Evolutionary conservation across 2,329 filamentous ascomycete genomes (phyloP).

Genomic region (Rachicladosporium sp.): DNA sequence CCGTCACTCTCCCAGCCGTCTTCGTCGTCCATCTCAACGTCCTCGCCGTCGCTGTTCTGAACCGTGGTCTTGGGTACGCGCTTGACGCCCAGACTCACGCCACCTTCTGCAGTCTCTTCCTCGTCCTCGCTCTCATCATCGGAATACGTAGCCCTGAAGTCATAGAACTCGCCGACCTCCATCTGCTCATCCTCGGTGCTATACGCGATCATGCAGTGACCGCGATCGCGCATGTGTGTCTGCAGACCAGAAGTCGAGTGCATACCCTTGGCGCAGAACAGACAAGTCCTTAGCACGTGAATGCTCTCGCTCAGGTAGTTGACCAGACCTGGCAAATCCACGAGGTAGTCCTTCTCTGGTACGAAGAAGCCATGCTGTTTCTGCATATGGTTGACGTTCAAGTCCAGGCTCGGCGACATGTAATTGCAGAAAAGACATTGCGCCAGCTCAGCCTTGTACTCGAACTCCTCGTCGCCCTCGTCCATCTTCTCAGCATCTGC

Average conservation of each 20-base stretch:
- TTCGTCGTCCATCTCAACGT: constrained; percentile 45
- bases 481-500: constrained; percentile 28
- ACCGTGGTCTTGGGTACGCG: constrained; percentile 37
- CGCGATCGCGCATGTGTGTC: constrained; percentile 94
- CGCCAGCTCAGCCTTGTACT: constrained; percentile 29
- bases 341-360: constrained; percentile 74
- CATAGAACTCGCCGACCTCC: constrained; percentile 91
- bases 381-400: constrained; percentile 82
- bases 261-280: constrained; percentile 77
- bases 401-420: constrained; percentile 58
- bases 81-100: constrained; percentile 57
- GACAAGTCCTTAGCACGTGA: constrained; percentile 65
- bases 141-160: constrained; percentile 91
- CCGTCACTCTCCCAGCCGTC: constrained; percentile 95
- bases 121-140: constrained; percentile 56
- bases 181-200: constrained; percentile 79
- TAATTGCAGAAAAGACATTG: constrained; percentile 90
- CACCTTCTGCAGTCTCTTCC: constrained; percentile 35
- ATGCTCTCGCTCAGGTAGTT: constrained; percentile 69
- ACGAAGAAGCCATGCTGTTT: constrained; percentile 92
- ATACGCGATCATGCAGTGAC: constrained; percentile 94
- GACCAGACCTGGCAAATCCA: constrained; percentile 70
- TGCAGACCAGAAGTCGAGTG: constrained; percentile 69
- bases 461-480: constrained; percentile 17
- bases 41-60: constrained; percentile 38